Evolutionary conservation across 768 basidiomycete species (phyloP).

Genomic region (Albatrellus ellisii): DNA sequence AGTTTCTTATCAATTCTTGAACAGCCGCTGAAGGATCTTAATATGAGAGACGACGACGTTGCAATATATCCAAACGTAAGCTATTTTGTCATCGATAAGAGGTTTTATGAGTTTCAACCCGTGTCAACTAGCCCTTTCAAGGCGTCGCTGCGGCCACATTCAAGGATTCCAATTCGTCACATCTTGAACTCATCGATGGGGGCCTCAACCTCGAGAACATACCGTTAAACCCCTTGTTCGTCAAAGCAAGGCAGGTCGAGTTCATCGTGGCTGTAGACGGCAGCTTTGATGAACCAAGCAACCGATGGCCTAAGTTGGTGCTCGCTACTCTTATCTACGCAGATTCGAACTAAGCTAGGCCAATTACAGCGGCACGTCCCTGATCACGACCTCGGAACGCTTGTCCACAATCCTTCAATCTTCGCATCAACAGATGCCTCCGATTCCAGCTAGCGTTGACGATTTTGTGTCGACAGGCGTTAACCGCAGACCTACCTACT

Average conservation of each 20-base stretch:
- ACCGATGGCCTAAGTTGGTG: conserved; percentile 59
- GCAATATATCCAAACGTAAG: conserved; percentile 54
- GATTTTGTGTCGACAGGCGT: conserved; percentile 48
- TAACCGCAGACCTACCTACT: conserved; percentile 61
- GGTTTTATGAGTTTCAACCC: neutral
- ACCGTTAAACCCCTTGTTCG: conserved; percentile 59
- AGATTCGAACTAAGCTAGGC: conserved; percentile 2
- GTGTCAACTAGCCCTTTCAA: conserved; percentile 28
- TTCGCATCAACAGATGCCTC: conserved; percentile 51
- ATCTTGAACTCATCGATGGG: conserved; percentile 60
- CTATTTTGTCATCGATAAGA: conserved; percentile 4
- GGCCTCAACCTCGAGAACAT: conserved; percentile 57
- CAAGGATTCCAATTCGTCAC: conserved; percentile 34
- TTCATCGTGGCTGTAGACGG: conserved; percentile 67
- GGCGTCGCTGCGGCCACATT: conserved; percentile 36
- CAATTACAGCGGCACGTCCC: conserved; percentile 35
- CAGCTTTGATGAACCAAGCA: conserved; percentile 34
- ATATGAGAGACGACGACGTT: conserved; percentile 41
- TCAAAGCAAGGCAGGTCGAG: conserved; percentile 56
- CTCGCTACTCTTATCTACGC: neutral
- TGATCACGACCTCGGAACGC: conserved; percentile 30
- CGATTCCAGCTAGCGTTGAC: conserved; percentile 37
- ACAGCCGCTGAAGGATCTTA: conserved; percentile 32
- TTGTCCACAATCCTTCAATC: conserved; percentile 29
- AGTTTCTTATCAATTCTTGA: conserved; percentile 36